Conservation (phyloP, 495 filamentous ascomycete species). For the Xylaria venustula region DNA sequence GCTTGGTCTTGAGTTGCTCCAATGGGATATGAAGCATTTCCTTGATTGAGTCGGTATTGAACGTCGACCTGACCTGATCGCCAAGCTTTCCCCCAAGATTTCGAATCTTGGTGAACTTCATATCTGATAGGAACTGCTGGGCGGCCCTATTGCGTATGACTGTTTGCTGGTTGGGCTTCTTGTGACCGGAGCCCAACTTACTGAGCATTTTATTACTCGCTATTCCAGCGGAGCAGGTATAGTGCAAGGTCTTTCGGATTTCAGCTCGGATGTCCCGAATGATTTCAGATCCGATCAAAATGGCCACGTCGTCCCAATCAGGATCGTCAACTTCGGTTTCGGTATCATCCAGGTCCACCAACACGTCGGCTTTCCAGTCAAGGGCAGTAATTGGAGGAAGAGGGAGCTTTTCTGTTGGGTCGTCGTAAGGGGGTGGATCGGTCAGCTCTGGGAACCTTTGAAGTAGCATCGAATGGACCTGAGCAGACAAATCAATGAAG, state of each 20-base stretch:
- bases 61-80: slow-evolving; percentile 72
- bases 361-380: slow-evolving; percentile 76
- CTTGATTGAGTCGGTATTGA: slow-evolving; percentile 75
- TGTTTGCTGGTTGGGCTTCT: slow-evolving; percentile 93
- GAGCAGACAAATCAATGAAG: slow-evolving; percentile 84
- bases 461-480: slow-evolving; percentile 73
- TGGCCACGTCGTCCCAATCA: slow-evolving; percentile 94
- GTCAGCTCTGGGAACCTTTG: slow-evolving; percentile 75
- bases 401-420: slow-evolving; percentile 69
- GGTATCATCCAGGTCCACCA: slow-evolving; percentile 71
- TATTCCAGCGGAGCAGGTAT: slow-evolving; percentile 89
- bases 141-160: slow-evolving; percentile 82
- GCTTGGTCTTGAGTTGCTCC: slow-evolving; percentile 72
- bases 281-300: slow-evolving; percentile 83
- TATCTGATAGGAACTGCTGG: slow-evolving; percentile 73
- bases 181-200: slow-evolving; percentile 85
- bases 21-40: slow-evolving; percentile 72
- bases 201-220: slow-evolving; percentile 92
- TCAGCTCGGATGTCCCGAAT: slow-evolving; percentile 68
- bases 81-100: slow-evolving; percentile 97
- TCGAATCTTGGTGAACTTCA: slow-evolving; percentile 95
- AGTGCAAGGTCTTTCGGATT: slow-evolving; percentile 67
- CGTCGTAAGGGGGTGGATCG: slow-evolving; percentile 62
- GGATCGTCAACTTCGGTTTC: slow-evolving; percentile 78
- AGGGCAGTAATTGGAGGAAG: slow-evolving; percentile 70